Evolutionary conservation across 108 stramenopile genomes (phyloP).

Genomic region (Fragilaria crotonensis): DNA sequence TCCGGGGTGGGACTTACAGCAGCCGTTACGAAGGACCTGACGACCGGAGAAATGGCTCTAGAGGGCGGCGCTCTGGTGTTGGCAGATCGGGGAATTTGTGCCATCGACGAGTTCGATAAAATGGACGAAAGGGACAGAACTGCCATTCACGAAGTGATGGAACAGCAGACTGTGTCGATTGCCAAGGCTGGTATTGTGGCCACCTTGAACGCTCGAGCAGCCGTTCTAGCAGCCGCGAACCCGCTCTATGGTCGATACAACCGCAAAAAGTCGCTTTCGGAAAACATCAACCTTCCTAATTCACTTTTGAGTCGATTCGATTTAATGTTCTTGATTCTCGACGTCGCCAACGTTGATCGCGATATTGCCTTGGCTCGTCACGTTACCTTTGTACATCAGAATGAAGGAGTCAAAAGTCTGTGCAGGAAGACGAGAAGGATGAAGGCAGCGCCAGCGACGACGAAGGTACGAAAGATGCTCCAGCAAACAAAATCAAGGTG

Average conservation of each 20-base stretch:
- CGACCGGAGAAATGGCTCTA: conserved; percentile 94
- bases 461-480: conserved; percentile 8
- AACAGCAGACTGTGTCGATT: conserved; percentile 97
- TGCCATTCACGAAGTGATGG: conserved; percentile 99
- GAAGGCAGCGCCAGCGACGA: conserved; percentile 21
- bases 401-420: conserved; percentile 43
- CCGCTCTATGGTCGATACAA: conserved; percentile 96
- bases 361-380: conserved; percentile 96
- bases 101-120: conserved; percentile 64
- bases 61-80: conserved; percentile 99
- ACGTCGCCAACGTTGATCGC: conserved; percentile 78
- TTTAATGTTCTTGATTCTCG: conserved; percentile 95
- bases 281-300: conserved; percentile 97
- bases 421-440: conserved; percentile 23
- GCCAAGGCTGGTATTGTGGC: conserved; percentile 99
- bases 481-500: conserved; percentile 29
- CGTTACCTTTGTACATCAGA: conserved; percentile 97
- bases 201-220: conserved; percentile 95
- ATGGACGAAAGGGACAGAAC: conserved; percentile 97
- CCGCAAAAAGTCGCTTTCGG: conserved; percentile 73
- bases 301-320: conserved; percentile 97
- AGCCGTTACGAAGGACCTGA: conserved; percentile 88
- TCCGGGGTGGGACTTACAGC: conserved; percentile 98
- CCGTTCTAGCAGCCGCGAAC: conserved; percentile 98
- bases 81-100: conserved; percentile 97